These are phyloP conservation scores for Elsinoe australis DNA, from an alignment of 2,329 filamentous ascomycete genomes.

Conservation along the genomic window DNA sequence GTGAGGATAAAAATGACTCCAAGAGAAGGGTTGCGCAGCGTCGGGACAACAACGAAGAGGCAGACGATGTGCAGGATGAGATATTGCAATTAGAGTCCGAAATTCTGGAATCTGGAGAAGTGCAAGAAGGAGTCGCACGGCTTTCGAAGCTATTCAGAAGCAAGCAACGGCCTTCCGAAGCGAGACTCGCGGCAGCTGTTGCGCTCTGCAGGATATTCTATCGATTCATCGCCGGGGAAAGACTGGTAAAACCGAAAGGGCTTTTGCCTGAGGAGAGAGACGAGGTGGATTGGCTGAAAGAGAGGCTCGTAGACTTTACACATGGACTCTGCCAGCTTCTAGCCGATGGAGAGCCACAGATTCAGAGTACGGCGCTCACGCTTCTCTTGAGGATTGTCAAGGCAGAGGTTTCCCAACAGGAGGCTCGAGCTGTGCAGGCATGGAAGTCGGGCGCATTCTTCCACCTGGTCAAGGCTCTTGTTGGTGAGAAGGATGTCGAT, in stretches of 20 bases:
- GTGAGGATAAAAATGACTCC: conserved; percentile 24
- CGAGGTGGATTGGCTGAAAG: conserved; percentile 70
- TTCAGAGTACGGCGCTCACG: conserved; percentile 61
- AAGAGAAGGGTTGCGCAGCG: conserved; percentile 27
- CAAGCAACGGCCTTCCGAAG: conserved; percentile 44
- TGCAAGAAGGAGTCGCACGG: conserved; percentile 83
- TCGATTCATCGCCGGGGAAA: conserved; percentile 66
- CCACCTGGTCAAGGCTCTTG: conserved; percentile 54
- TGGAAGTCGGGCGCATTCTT: conserved; percentile 60
- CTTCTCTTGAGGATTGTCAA: conserved; percentile 79
- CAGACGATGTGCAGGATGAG: conserved; percentile 50
- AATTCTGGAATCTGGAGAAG: conserved; percentile 75
- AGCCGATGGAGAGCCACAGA: conserved; percentile 51
- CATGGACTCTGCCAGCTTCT: conserved; percentile 55
- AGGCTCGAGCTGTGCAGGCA: conserved; percentile 45
- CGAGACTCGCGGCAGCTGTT: conserved; percentile 59
- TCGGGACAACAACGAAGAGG: conserved; percentile 29
- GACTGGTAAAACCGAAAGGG: conserved; percentile 57
- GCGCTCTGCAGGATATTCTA: conserved; percentile 82
- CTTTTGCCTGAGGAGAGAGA: conserved; percentile 65
- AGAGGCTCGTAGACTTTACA: conserved; percentile 61
- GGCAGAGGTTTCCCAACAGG: conserved; percentile 58
- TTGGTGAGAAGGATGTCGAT: conserved; percentile 51
- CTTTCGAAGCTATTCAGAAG: conserved; percentile 55
- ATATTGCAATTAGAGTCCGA: conserved; percentile 71